Evolutionary conservation across 352 stramenopile species (phyloP).

Genomic region (Globisporangium perplexum): DNA sequence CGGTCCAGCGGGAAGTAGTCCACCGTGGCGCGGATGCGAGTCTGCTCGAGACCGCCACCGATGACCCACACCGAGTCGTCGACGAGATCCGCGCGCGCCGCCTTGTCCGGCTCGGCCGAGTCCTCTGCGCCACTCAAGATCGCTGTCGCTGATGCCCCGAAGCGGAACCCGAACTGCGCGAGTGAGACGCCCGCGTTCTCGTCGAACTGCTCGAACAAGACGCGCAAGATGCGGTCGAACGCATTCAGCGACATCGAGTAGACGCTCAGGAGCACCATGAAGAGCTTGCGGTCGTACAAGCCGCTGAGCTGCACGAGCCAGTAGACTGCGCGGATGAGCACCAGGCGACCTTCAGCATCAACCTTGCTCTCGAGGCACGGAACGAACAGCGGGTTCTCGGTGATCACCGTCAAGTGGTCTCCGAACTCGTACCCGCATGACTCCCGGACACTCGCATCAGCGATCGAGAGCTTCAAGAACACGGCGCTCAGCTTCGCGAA

Average conservation of each 20-base stretch:
- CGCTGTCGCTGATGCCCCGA: slow-evolving; percentile 41
- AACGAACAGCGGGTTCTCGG: slow-evolving; percentile 23
- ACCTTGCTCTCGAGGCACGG: slow-evolving; percentile 14
- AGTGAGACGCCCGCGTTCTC: slow-evolving; percentile 25
- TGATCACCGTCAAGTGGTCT: slow-evolving; percentile 26
- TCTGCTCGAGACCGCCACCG: slow-evolving; percentile 52
- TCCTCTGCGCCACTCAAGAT: slow-evolving; percentile 18
- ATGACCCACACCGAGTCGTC: slow-evolving; percentile 68
- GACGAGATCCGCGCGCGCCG: slow-evolving; percentile 36
- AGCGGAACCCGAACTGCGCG: slow-evolving; percentile 62
- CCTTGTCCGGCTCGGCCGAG: background rate
- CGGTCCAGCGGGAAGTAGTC: slow-evolving; percentile 64
- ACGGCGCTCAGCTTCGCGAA: slow-evolving; percentile 31
- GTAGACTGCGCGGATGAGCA: slow-evolving; percentile 35
- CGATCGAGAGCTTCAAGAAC: slow-evolving; percentile 25
- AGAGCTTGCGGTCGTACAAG: slow-evolving; percentile 44
- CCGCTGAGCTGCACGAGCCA: slow-evolving; percentile 30
- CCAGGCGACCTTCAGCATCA: slow-evolving; percentile 16
- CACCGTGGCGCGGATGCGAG: slow-evolving; percentile 61
- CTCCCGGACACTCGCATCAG: slow-evolving; percentile 11
- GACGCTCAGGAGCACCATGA: slow-evolving; percentile 47
- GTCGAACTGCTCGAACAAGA: slow-evolving; percentile 56
- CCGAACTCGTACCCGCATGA: slow-evolving; percentile 24
- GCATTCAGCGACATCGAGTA: slow-evolving; percentile 70
- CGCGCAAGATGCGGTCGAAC: slow-evolving; percentile 48